Percentiles rank a stretch among this genome's conserved stretches.
Evolutionary conservation across 2,329 filamentous ascomycete species (phyloP).

Genomic region (Grosmannia serpens): DNA sequence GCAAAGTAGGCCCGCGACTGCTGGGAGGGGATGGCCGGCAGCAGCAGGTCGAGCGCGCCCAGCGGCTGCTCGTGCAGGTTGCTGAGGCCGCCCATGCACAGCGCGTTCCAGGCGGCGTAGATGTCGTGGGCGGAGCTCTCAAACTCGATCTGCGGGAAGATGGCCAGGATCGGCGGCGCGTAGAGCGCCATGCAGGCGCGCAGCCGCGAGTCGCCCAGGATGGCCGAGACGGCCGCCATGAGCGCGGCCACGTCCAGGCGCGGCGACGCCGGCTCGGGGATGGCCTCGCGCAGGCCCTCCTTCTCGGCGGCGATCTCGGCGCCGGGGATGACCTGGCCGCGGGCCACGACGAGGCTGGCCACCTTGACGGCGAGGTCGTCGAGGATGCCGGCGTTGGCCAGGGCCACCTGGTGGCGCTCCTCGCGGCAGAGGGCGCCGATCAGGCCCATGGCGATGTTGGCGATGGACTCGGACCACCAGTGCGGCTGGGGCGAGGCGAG

Average conservation of each 20-base stretch:
- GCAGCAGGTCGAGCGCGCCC: slow-evolving; percentile 53
- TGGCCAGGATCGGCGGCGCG: slow-evolving; percentile 56
- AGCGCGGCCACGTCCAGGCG: slow-evolving; percentile 54
- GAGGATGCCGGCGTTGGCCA: slow-evolving; percentile 63
- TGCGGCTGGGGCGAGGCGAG: slow-evolving; percentile 34
- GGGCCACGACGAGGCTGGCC: slow-evolving; percentile 55
- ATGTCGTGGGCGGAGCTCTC: slow-evolving; percentile 33
- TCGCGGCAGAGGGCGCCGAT: slow-evolving; percentile 52
- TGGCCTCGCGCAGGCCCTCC: slow-evolving; percentile 41
- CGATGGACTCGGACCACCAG: slow-evolving; percentile 43
- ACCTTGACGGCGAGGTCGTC: slow-evolving; percentile 68
- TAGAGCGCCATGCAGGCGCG: slow-evolving; percentile 61
- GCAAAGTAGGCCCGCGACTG: slow-evolving; percentile 19
- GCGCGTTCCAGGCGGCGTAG: slow-evolving; percentile 37
- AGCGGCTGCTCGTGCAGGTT: slow-evolving; percentile 31
- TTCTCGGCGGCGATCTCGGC: slow-evolving; percentile 43
- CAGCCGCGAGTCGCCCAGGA: slow-evolving; percentile 69
- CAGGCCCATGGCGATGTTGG: slow-evolving; percentile 32
- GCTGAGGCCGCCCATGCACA: slow-evolving; percentile 40
- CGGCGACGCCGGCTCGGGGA: slow-evolving; percentile 51
- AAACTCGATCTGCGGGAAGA: slow-evolving; percentile 52
- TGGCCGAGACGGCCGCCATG: slow-evolving; percentile 63
- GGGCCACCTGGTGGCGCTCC: slow-evolving; percentile 56
- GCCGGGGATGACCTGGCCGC: slow-evolving; percentile 57
- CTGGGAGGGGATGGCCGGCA: slow-evolving; percentile 42